Evolutionary conservation across 2,329 filamentous ascomycete genomes (phyloP), one percentile per base, ranked within the genome.

Genomic region (Thelonectria blattea): DNA sequence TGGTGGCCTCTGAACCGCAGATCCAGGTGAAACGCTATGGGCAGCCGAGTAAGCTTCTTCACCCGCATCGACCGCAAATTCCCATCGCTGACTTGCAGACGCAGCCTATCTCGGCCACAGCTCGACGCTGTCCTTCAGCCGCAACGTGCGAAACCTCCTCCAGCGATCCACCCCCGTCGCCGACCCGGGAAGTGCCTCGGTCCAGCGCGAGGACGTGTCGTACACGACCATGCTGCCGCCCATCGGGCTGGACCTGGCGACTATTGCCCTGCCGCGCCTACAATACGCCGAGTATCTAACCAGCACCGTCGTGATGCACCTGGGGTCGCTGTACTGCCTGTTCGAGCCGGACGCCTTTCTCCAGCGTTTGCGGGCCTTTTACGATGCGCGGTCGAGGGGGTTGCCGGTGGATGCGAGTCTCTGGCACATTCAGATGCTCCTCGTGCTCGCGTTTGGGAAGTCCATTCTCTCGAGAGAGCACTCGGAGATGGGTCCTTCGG

Each of bases 391-490:
- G 2, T 22, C 22, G 1, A 45, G 22, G 22, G 52, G 41, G 2
- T 18, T n/a, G 2, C 18, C 37, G 11, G 24, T 32, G 7, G 41
- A 52, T 5, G 56, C 54, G 14, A 65, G 30, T 5, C 57, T 67
- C 2, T 67, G 65, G 64, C 64, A 67, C 34, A 49, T 67, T 11
- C 62, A 67, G 14, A 67, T 67, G 65, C 57, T 67, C 3, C 55
- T 67, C 7, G 56, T 67, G 2, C n/a, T 67, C 17, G 60, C 52
- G 0, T 64, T 67, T 15, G 65, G 62, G 34, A 67, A 67, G 27
- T 65, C 65, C 3, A 65, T 67, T 17, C 37, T 67, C 3, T 56
- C 64, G 3, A 67, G 65, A 32, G 65, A 67, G 22, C 65, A 67
- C 20, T 67, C 60, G 6, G 60, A 67, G 10, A 49, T 58, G 39